A percentile compares a stretch with the other conserved stretches of the same genome.
Conservation (phyloP, 345 rosid species). For the Xanthoceras sorbifolium region DNA sequence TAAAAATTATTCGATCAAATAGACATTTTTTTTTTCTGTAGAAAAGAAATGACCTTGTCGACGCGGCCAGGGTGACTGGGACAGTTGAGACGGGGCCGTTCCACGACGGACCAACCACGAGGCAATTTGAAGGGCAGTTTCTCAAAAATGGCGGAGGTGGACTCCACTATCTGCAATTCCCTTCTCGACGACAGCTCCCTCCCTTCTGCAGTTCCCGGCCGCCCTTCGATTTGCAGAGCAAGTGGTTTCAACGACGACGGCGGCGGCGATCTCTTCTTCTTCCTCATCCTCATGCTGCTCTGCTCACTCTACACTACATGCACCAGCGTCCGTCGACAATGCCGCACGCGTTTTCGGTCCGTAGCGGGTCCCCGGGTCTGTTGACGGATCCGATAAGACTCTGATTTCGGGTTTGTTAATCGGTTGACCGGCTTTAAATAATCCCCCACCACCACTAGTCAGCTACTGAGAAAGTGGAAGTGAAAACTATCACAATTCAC, state of each 20-base stretch:
- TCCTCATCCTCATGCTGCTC: conserved; percentile 3
- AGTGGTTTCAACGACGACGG: conserved; percentile 5
- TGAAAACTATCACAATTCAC: too few species aligned
- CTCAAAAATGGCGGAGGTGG: not conserved
- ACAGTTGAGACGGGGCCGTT: conserved; percentile 34
- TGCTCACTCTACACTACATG: too few species aligned
- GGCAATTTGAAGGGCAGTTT: conserved; percentile 41
- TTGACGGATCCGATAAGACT: not conserved
- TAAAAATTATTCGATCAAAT: not conserved
- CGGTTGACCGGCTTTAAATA: not conserved
- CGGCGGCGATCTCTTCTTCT: conserved; percentile 10
- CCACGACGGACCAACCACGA: conserved; percentile 46
- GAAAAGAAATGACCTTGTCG: conserved; percentile 30
- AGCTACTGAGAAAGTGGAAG: too few species aligned
- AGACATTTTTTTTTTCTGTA: too few species aligned
- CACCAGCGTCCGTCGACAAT: not conserved
- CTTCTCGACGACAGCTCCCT: conserved; percentile 4
- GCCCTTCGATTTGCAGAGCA: not conserved
- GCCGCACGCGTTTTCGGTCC: not conserved
- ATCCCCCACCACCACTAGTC: not conserved
- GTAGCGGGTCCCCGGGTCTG: not conserved
- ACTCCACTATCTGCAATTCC: conserved; percentile 34
- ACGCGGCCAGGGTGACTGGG: conserved; percentile 16
- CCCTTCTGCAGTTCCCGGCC: not conserved
- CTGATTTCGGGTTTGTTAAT: not conserved